Base-by-base conservation (phyloP, 345 rosid species). In the Sisymbrium altissimum region DNA sequence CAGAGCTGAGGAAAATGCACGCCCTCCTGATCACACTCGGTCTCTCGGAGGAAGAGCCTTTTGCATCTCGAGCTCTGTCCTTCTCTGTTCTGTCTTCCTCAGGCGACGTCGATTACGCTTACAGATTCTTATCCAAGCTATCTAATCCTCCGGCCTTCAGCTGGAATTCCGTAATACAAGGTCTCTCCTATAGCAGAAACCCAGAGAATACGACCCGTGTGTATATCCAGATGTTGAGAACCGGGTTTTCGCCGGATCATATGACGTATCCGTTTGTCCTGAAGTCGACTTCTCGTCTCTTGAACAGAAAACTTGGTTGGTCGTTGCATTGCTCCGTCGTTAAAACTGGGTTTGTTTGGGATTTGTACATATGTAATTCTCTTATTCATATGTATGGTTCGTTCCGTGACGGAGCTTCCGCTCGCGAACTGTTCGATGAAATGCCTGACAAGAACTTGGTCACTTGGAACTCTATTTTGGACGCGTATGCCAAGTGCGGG, bases 381-480 rank as follows among this genome's bases (percentile, higher is more conserved):
- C 78, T 93, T 72, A 69, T 90, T 44, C 98, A 87, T 32, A 70
- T 86, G 90, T 87, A 86, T 14, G 85, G 84, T 0, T 48, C 97
- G 2, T 93, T 82, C 4, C 76, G 86, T 3, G 86, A 86, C 21
- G 70, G 78, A 15, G 64, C 13, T 25, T 65, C 60, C 57, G 89
- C 94, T 0, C 86, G 88, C n/a, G 76, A 80, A 61, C 43, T 83
- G 87, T 93, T 93, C 54, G 97, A 89, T 59, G 87, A 71, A 82
- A 84, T 89, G 70, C 82, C 89, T 1, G 6, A 49, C 0, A 86
- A 80, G 85, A 89, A 86, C 39, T 72, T 76, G 70, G 93, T 93
- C 23, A 87, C 96, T 10, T 90, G 98, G 96, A 90, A 93, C 68
- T 82, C 96, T 0, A 80, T 93, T 84, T 73, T 93, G 68, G 89